Evolutionary conservation across 208 protist genomes (phyloP), one percentile per base, ranked within the genome.

Genomic region (Blechomonas ayalai): DNA sequence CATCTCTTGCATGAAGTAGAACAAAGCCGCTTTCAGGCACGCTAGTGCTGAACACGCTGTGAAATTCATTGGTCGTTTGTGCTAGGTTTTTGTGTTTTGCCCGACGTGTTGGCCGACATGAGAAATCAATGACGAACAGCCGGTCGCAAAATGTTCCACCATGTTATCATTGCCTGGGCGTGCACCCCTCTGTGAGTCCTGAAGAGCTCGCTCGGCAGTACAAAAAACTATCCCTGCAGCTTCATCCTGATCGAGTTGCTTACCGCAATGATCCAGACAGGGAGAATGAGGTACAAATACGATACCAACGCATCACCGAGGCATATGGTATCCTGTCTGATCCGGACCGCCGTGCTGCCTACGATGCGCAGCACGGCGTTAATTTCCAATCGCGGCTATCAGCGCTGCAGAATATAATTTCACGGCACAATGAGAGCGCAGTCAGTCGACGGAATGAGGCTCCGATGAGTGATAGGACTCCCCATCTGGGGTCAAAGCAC

Each of bases 291-390:
- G 60, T 72, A 23, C 66, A 67, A 38, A 35, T 24, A 19, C 59
- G 63, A n/a, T 93, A 73, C 32, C 74, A 84, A 29, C 35, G 44
- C 42, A 82, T 93, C 46, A 80, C 70, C 0, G 77, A 66, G 48
- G 84, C 84, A 7, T 93, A 93, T 52, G 41, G 34, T 5, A 57
- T 88, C 9, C 65, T 93, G 12, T 80, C 80, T 0, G 74, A 93
- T 43, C 74, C 80, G 7, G 50, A 64, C 34, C 55, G 50, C 10
- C 73, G 81, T 20, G 32, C 45, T 8, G 70, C 70, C 9, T 93
- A 93, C 48, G 84, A 93, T 50, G 53, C 73, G 1, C 61, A 55
- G 40, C 60, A 82, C 48, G 66, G 76, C 32, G 77, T 90, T 18
- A 92, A 92, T 67, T 88, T 87, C 33, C 43, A 41, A 7, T 51